Percentiles rank a stretch among this genome's conserved stretches.
These are phyloP conservation scores for Prunus mira DNA, from an alignment of 306 rosid genomes.

Conservation along the genomic window DNA sequence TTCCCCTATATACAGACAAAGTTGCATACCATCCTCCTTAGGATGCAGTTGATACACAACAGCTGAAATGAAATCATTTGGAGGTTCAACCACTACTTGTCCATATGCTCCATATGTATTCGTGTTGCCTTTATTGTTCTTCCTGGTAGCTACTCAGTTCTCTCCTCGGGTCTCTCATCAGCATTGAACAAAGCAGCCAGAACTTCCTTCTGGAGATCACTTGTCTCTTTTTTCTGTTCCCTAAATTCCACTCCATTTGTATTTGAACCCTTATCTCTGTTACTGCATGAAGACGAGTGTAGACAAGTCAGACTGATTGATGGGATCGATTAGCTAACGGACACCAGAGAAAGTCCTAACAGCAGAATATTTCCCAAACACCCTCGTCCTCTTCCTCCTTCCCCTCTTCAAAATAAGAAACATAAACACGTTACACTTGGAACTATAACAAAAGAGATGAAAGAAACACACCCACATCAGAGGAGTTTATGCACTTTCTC, in stretches of 20 bases:
- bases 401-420: neutral
- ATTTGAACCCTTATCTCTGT: constrained; percentile 26
- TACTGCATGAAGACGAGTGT: constrained; percentile 28
- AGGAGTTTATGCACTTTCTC: constrained; percentile 28
- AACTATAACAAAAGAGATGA: constrained; percentile 12
- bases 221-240: constrained; percentile 29
- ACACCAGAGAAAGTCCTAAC: neutral
- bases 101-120: constrained; percentile 37
- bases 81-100: constrained; percentile 49
- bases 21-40: constrained; percentile 45
- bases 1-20: neutral
- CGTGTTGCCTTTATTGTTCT: constrained; percentile 29
- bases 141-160: constrained; percentile 32
- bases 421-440: neutral
- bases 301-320: constrained; percentile 23
- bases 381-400: neutral
- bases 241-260: constrained; percentile 29
- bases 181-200: constrained; percentile 52
- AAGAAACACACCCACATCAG: constrained; percentile 38
- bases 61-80: constrained; percentile 28
- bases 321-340: neutral
- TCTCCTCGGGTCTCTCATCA: constrained; percentile 32
- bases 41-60: constrained; percentile 28
- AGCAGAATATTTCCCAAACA: neutral
- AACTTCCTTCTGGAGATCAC: constrained; percentile 58